A percentile compares a stretch with the other conserved stretches of the same genome.
These are phyloP conservation scores for Pholiota conissans DNA, from an alignment of 768 basidiomycete genomes.

Conservation along the genomic window DNA sequence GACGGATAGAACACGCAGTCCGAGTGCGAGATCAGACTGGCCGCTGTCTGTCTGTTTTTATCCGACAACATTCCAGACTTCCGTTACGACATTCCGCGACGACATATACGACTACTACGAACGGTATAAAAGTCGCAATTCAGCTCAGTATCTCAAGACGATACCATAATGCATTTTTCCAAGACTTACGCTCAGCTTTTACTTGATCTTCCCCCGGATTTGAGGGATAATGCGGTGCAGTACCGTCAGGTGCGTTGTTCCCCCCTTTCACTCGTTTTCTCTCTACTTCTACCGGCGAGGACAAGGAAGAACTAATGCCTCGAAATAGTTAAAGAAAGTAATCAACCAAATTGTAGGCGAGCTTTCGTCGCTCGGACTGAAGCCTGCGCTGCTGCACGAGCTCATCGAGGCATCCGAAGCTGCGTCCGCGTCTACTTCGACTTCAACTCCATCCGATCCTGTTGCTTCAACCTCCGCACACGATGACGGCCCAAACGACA, in stretches of 20 bases:
- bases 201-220: conserved; percentile 69
- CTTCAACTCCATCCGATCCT: neutral
- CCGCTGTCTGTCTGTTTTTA: too few species aligned
- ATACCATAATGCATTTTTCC: conserved; percentile 67
- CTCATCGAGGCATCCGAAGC: conserved; percentile 28
- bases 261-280: neutral
- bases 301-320: neutral
- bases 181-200: conserved; percentile 68
- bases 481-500: neutral
- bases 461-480: neutral
- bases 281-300: neutral
- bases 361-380: conserved; percentile 67
- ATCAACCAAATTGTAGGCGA: conserved; percentile 84
- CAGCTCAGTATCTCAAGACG: too few species aligned
- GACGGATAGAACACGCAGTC: too few species aligned
- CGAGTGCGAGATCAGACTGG: too few species aligned
- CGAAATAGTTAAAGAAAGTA: conserved; percentile 78
- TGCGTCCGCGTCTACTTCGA: neutral
- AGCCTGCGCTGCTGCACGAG: conserved; percentile 47
- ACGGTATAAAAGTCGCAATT: too few species aligned
- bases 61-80: too few species aligned
- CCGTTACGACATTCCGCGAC: too few species aligned
- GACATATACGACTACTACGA: neutral
- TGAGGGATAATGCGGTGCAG: conserved; percentile 77
- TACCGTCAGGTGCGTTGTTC: conserved; percentile 65